These are phyloP conservation scores for Fallopia convolvulus DNA, from an alignment of 148 eudicot genomes.

Conservation along the genomic window DNA sequence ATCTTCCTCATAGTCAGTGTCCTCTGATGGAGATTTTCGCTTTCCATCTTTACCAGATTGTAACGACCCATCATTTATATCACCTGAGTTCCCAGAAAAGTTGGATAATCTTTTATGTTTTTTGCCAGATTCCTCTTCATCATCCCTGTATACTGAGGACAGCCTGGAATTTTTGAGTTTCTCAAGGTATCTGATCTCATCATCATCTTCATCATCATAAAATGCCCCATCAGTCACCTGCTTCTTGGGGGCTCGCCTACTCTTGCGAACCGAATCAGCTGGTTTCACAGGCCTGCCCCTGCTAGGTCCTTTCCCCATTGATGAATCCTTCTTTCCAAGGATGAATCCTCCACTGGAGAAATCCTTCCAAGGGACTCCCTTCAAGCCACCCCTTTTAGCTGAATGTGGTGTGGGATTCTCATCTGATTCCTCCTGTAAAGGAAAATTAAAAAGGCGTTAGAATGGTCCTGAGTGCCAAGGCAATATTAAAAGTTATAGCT, in stretches of 20 bases:
- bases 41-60: constrained; percentile 39
- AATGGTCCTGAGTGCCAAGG: neutral
- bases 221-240: constrained; percentile 47
- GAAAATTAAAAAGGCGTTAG: constrained; percentile 11
- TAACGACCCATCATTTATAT: constrained; percentile 25
- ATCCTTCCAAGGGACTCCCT: constrained; percentile 82
- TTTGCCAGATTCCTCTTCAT: constrained; percentile 48
- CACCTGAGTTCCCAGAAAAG: constrained; percentile 31
- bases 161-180: constrained; percentile 57
- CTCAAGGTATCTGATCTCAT: constrained; percentile 86
- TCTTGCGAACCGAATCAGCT: constrained; percentile 54
- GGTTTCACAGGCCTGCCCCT: constrained; percentile 34
- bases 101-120: constrained; percentile 47
- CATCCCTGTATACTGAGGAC: constrained; percentile 33
- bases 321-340: constrained; percentile 46
- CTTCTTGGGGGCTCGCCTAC: constrained; percentile 65
- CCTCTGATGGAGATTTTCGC: constrained; percentile 47
- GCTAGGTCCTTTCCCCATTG: constrained; percentile 30
- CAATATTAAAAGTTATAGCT: neutral
- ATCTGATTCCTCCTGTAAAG: constrained; percentile 50
- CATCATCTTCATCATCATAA: constrained; percentile 82
- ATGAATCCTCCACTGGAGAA: constrained; percentile 49
- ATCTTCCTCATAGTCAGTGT: constrained; percentile 62
- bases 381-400: constrained; percentile 46
- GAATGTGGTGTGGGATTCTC: constrained; percentile 27